phyloP scores from a whole-genome alignment of 2,329 filamentous ascomycete species.

The Penicillium sp. region DNA sequence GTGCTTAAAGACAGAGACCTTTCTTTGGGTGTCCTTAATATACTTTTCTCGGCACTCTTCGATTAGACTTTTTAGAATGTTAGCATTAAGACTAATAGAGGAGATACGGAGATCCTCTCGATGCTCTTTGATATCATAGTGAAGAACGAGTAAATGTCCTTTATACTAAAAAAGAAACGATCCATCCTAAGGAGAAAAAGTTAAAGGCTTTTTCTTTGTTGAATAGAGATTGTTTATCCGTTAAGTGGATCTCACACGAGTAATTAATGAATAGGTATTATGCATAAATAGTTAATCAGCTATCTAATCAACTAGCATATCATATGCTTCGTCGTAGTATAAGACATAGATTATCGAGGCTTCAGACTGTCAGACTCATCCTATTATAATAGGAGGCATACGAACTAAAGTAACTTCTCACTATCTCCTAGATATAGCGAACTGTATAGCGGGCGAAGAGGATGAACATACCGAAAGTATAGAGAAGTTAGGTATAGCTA shows the following conservation, averaged over 20 bases:
- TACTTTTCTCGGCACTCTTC: slow-evolving; percentile 39
- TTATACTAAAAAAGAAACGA: slow-evolving; percentile 32
- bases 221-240: slow-evolving; percentile 22
- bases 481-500: slow-evolving; percentile 26
- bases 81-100: slow-evolving; percentile 27
- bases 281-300: slow-evolving; percentile 23
- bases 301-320: slow-evolving; percentile 28
- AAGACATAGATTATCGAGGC: slow-evolving; percentile 27
- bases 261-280: slow-evolving; percentile 25
- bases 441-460: slow-evolving; percentile 26
- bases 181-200: slow-evolving; percentile 30
- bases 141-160: slow-evolving; percentile 35
- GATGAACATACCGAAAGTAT: slow-evolving; percentile 22
- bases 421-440: slow-evolving; percentile 25
- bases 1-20: slow-evolving; percentile 39
- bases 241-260: slow-evolving; percentile 21
- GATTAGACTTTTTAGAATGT: slow-evolving; percentile 38
- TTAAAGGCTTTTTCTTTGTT: slow-evolving; percentile 26
- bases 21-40: slow-evolving; percentile 35
- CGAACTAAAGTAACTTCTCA: slow-evolving; percentile 30
- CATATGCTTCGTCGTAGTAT: slow-evolving; percentile 29
- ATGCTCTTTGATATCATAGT: slow-evolving; percentile 26
- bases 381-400: slow-evolving; percentile 16
- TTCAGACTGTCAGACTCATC: slow-evolving; percentile 22
- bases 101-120: slow-evolving; percentile 28